Evolutionary conservation across 2,329 filamentous ascomycete genomes (phyloP).

Genomic region (Calycina herbarum): DNA sequence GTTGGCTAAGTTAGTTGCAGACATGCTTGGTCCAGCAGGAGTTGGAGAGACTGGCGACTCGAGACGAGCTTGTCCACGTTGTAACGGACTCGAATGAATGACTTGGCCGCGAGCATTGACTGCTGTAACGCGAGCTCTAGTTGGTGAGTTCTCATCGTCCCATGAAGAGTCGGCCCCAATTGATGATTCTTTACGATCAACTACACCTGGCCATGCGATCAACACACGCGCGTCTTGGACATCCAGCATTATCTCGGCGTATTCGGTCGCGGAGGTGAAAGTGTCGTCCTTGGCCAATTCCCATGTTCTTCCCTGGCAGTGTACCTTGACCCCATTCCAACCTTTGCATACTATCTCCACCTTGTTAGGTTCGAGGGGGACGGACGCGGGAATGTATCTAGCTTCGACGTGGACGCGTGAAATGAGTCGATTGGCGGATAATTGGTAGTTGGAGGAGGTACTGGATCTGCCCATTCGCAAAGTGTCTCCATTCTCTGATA

Average conservation of each 20-base stretch:
- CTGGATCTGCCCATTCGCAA: constrained; percentile 90
- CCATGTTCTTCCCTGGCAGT: constrained; percentile 85
- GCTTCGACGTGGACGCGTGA: constrained; percentile 93
- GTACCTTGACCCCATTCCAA: constrained; percentile 93
- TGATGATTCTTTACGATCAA: constrained; percentile 44
- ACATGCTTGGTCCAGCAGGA: constrained; percentile 40
- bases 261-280: constrained; percentile 86
- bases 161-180: constrained; percentile 60
- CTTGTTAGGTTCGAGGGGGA: constrained; percentile 69
- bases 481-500: constrained; percentile 78
- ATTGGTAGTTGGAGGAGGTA: constrained; percentile 92
- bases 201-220: constrained; percentile 77
- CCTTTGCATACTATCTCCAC: constrained; percentile 90
- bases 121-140: constrained; percentile 47
- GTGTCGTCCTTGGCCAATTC: constrained; percentile 85
- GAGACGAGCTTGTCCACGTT: constrained; percentile 53
- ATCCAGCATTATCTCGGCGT: constrained; percentile 89
- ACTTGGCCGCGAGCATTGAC: constrained; percentile 38
- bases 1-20: constrained; percentile 27
- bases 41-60: constrained; percentile 77
- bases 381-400: constrained; percentile 70
- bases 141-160: constrained; percentile 56
- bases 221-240: constrained; percentile 90
- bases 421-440: constrained; percentile 88
- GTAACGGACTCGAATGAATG: constrained; percentile 62